phyloP scores from a whole-genome alignment of 1,139 yeast species.

The Suhomyces guaymorum region DNA sequence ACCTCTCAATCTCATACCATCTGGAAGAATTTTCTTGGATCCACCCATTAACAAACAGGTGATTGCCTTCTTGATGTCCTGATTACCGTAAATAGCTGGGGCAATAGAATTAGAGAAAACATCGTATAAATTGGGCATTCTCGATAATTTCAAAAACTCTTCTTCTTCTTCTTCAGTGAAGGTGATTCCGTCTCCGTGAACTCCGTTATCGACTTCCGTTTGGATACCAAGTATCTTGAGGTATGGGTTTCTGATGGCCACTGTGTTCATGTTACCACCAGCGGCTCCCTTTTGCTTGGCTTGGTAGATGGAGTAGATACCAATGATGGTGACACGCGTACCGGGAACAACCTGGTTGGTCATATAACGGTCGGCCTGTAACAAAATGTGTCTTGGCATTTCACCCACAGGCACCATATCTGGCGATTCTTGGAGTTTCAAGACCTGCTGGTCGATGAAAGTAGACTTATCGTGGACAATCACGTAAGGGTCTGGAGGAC shows the following conservation, averaged over 20 bases:
- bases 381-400: slow-evolving; percentile 90
- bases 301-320: slow-evolving; percentile 89
- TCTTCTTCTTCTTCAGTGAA: slow-evolving; percentile 94
- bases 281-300: slow-evolving; percentile 56
- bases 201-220: slow-evolving; percentile 74
- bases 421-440: slow-evolving; percentile 93
- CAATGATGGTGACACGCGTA: slow-evolving; percentile 86
- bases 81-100: slow-evolving; percentile 93
- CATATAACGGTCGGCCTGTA: slow-evolving; percentile 86
- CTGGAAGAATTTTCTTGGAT: slow-evolving; percentile 87
- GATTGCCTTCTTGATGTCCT: slow-evolving; percentile 89
- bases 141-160: slow-evolving; percentile 76
- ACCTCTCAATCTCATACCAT: slow-evolving; percentile 95
- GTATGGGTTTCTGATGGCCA: slow-evolving; percentile 93
- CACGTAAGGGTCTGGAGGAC: slow-evolving; percentile 90
- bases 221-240: slow-evolving; percentile 84
- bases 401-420: slow-evolving; percentile 99
- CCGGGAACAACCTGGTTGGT: slow-evolving; percentile 95
- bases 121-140: slow-evolving; percentile 82
- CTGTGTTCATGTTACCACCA: slow-evolving; percentile 49
- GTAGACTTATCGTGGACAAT: slow-evolving; percentile 91
- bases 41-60: slow-evolving; percentile 95
- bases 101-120: slow-evolving; percentile 89
- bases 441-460: slow-evolving; percentile 90
- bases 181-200: slow-evolving; percentile 59